phyloP scores from a whole-genome alignment of 2,329 filamentous ascomycete genomes.

The Phaeosphaeria sp. region DNA sequence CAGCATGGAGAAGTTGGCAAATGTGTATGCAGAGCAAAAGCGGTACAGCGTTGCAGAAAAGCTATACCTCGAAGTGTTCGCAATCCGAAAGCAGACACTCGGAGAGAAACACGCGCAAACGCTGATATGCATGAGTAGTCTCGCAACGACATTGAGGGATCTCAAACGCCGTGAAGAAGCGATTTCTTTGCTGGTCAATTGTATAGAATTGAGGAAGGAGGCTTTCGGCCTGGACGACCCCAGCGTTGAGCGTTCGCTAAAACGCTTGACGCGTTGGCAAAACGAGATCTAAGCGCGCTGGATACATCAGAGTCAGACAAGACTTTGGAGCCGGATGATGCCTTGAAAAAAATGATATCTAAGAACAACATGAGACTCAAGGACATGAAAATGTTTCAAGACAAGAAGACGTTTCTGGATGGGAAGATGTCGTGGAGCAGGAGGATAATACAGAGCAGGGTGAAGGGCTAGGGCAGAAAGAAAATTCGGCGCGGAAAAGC shows the following conservation, averaged over 20 bases:
- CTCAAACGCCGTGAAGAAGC: neutral
- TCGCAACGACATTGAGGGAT: neutral
- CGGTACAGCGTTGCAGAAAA: neutral
- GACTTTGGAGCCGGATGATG: neutral
- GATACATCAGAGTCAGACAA: neutral
- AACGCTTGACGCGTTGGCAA: neutral
- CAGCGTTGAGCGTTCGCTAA: neutral
- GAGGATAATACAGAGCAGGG: too few species aligned
- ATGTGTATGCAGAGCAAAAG: neutral
- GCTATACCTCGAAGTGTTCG: neutral
- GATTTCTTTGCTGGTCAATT: neutral
- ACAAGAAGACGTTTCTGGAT: too few species aligned
- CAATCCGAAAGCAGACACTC: neutral
- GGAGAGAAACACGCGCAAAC: neutral
- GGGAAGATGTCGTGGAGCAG: too few species aligned
- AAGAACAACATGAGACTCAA: too few species aligned
- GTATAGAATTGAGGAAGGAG: neutral
- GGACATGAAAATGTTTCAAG: too few species aligned
- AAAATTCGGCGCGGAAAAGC: neutral
- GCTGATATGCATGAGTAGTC: neutral
- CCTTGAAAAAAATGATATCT: too few species aligned
- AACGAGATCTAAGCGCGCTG: neutral
- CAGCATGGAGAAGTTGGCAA: neutral
- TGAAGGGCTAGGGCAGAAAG: neutral
- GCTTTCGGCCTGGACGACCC: neutral